phyloP scores from a whole-genome alignment of 352 stramenopile genomes.

The Pythium periplocum region DNA sequence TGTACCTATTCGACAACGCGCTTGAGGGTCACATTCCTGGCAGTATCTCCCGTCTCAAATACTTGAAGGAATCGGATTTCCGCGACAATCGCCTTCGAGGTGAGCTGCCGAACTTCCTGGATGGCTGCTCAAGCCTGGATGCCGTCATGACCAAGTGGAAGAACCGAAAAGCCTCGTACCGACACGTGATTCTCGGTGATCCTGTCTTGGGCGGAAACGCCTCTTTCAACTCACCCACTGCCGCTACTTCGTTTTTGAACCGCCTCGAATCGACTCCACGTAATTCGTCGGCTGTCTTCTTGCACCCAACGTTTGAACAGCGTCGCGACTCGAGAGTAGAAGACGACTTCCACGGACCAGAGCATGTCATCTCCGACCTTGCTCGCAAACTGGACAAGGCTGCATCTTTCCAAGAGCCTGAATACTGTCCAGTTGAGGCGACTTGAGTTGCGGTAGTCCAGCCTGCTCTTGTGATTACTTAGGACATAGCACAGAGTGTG shows the following conservation, averaged over 20 bases:
- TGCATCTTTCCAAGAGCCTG: conserved; percentile 10
- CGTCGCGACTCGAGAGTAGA: conserved; percentile 40
- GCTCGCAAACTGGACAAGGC: conserved; percentile 24
- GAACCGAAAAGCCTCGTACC: conserved; percentile 74
- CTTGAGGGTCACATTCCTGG: conserved; percentile 63
- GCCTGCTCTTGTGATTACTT: too few relatives aligned
- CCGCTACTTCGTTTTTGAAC: conserved; percentile 33
- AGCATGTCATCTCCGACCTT: conserved; percentile 48
- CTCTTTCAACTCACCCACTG: conserved; percentile 1
- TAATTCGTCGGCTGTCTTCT: conserved; percentile 54
- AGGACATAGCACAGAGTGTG: too few relatives aligned
- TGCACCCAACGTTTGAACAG: conserved; percentile 57
- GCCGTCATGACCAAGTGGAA: conserved; percentile 84
- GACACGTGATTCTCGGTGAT: conserved; percentile 63
- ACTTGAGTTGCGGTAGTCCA: conserved; percentile 5
- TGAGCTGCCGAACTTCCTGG: conserved; percentile 78
- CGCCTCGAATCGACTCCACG: conserved; percentile 40
- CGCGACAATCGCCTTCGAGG: conserved; percentile 68
- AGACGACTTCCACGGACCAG: conserved; percentile 47
- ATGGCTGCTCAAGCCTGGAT: conserved; percentile 72
- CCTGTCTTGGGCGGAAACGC: conserved; percentile 32
- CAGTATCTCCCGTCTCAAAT: conserved; percentile 65
- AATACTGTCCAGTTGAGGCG: conserved; percentile 15
- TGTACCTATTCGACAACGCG: conserved; percentile 85
- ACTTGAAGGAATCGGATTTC: conserved; percentile 77